Percentiles rank a stretch among this genome's conserved stretches.
Evolutionary conservation across 495 filamentous ascomycete genomes (phyloP).

Genomic region (Neurospora tetraspora): DNA sequence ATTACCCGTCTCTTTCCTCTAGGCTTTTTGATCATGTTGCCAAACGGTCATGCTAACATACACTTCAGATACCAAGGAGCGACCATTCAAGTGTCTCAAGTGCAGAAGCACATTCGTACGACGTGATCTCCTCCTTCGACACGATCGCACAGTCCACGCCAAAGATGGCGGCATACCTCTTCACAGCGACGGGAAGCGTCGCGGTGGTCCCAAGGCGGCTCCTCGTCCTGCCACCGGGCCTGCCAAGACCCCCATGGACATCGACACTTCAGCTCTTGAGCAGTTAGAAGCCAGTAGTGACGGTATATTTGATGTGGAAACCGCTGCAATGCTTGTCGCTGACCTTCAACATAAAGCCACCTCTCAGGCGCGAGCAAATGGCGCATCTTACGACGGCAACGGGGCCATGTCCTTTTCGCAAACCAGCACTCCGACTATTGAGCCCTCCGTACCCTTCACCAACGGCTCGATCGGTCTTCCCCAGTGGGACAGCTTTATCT

Average conservation of each 20-base stretch:
- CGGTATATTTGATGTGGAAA: constrained; percentile 94
- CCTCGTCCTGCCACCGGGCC: constrained; percentile 55
- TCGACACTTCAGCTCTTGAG: constrained; percentile 84
- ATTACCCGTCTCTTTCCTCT: neutral
- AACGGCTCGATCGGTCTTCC: constrained; percentile 66
- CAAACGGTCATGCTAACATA: constrained; percentile 2
- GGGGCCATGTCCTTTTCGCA: constrained; percentile 65
- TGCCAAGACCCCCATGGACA: constrained; percentile 69
- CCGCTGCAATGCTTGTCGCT: constrained; percentile 97
- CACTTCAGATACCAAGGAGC: constrained; percentile 85
- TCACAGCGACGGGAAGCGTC: constrained; percentile 87
- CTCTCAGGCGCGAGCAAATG: constrained; percentile 57
- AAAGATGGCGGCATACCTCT: constrained; percentile 96
- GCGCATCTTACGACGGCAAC: constrained; percentile 53
- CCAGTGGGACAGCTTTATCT: constrained; percentile 79
- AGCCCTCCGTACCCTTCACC: constrained; percentile 61
- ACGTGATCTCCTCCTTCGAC: constrained; percentile 88
- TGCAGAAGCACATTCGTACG: constrained; percentile 98
- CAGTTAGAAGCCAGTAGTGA: constrained; percentile 92
- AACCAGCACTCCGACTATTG: constrained; percentile 55
- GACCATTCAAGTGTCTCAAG: constrained; percentile 96
- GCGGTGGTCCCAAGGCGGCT: constrained; percentile 54
- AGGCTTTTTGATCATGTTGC: neutral
- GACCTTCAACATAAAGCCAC: constrained; percentile 96
- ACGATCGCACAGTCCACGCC: constrained; percentile 96